Evolutionary conservation across 1,284 basidiomycete genomes (phyloP), one percentile per base, ranked within the genome.

Genomic region (Heterobasidion irregulare): DNA sequence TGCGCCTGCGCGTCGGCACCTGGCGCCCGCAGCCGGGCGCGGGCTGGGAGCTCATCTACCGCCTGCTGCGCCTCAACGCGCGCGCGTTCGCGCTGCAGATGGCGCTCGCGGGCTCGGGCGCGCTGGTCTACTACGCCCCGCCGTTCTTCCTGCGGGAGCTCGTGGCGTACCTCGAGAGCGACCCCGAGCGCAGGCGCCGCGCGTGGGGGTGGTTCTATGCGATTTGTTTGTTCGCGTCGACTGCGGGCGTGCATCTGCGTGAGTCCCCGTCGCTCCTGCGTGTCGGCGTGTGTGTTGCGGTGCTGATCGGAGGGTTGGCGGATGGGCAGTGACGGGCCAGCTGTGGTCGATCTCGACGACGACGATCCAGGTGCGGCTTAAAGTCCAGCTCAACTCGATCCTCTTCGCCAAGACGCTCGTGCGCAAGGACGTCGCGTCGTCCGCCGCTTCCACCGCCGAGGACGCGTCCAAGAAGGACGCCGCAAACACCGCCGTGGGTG

Each of bases 391-490:
- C 53, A 96, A 96, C 71, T 84, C 89, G 10, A 80, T 89, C 55
- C 72, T 97, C 7, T 97, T 92, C 66, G 83, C 84, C 50, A 97
- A 97, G 73, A 96, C 93, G 0, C 80, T 97, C 3, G 81, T 92
- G 18, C 82, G 92, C 50, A 94, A 96, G 70, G 90, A 94, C 62
- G 74, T 94, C 32, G 90, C 89, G 0, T 86, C 84, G 0, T 80
- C 82, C 13, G 67, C 80, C 8, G 66, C n/a, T n/a, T n/a, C 73
- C 6, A 51, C 69, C 54, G 53, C 62, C 19, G 56, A 60, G n/a
- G 48, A 57, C n/a, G n/a, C n/a, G n/a, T n/a, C n/a, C n/a, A n/a
- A n/a, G n/a, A n/a, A n/a, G n/a, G n/a, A n/a, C n/a, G n/a, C n/a
- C n/a, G n/a, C n/a, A n/a, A n/a, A n/a, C n/a, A n/a, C n/a, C n/a